Conservation (phyloP, 192 early-diverging fungal genomes). For the Haplosporangium gracile region DNA sequence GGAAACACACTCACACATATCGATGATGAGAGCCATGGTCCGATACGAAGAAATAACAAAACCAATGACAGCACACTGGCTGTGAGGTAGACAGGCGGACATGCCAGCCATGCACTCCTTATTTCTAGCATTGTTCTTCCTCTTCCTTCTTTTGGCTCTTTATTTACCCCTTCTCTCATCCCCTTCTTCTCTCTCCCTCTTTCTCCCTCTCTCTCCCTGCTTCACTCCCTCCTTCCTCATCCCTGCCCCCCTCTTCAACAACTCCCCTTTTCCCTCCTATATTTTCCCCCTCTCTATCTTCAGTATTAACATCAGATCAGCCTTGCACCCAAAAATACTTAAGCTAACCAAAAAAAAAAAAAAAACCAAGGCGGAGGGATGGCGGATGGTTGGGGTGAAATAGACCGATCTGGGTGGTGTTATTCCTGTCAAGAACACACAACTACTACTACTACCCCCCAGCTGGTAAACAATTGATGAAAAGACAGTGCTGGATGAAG, state of each 20-base stretch:
- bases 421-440: neutral
- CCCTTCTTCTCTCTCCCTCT: neutral
- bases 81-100: neutral
- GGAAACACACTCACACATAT: neutral
- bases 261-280: neutral
- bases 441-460: too few species aligned
- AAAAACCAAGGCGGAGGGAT: neutral
- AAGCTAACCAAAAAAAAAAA: neutral
- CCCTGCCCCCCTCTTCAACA: neutral
- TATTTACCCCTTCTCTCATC: neutral
- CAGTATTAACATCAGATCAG: neutral
- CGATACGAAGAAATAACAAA: neutral
- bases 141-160: neutral
- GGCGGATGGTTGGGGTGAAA: neutral
- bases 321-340: neutral
- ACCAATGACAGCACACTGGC: neutral
- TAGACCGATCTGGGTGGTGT: neutral
- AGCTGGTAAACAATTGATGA: neutral
- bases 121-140: slow-evolving; percentile 6
- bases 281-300: neutral
- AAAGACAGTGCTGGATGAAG: slow-evolving; percentile 3
- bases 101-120: slow-evolving; percentile 4
- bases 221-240: neutral
- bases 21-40: neutral
- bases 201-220: neutral